These are phyloP conservation scores for Pythium rhizo-oryzae DNA, from an alignment of 352 stramenopile genomes.

Conservation along the genomic window DNA sequence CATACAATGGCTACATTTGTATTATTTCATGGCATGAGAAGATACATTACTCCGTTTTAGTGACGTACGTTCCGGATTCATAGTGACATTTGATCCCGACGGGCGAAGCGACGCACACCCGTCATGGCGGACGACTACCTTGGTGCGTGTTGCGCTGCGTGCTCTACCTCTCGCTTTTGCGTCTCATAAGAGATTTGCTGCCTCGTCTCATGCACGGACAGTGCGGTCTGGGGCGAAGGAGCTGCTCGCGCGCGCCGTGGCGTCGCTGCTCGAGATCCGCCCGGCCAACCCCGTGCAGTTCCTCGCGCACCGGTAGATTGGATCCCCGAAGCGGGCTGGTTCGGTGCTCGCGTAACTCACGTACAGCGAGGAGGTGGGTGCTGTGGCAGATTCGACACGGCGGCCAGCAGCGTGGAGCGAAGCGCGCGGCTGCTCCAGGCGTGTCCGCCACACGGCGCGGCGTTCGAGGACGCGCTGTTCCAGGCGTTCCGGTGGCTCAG, in stretches of 20 bases:
- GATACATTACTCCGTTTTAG: no score
- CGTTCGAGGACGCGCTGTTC: conserved; percentile 4
- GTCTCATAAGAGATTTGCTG: not conserved
- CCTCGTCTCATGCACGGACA: not conserved
- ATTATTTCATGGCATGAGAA: no score
- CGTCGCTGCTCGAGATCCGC: conserved; percentile 15
- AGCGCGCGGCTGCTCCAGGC: conserved; percentile 10
- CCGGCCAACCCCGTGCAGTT: conserved; percentile 20
- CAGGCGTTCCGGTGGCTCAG: conserved; percentile 14
- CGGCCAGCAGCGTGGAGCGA: not conserved
- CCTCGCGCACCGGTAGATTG: conserved; percentile 22
- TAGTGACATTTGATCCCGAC: no score
- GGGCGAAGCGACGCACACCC: no score
- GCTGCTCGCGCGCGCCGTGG: conserved; percentile 16
- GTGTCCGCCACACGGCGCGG: not conserved
- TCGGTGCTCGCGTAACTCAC: no score
- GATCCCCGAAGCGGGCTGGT: not conserved
- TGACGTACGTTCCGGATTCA: no score
- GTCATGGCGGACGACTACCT: conserved; percentile 23
- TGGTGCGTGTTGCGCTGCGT: not conserved
- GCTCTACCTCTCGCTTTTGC: not conserved
- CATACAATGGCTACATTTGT: no score
- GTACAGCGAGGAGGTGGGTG: not conserved
- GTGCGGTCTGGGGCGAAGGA: conserved; percentile 22
- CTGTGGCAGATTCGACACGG: conserved; percentile 14